phyloP scores from a whole-genome alignment of 129 eudicot genomes.

The carrot (Daucus carota) region DNA sequence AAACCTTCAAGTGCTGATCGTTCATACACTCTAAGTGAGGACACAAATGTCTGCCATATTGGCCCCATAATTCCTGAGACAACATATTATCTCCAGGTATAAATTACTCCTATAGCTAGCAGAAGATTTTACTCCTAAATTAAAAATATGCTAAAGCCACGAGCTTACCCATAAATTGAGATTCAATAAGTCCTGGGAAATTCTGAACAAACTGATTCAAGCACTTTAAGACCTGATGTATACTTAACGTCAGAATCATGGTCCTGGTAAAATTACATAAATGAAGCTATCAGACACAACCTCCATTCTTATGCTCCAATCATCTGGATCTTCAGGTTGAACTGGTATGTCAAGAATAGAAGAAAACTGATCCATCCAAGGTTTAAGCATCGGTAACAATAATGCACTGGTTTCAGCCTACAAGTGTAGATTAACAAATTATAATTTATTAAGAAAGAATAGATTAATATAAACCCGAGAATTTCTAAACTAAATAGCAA shows the following conservation, averaged over 20 bases:
- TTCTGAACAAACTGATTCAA: slow-evolving; percentile 81
- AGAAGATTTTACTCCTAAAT: not conserved
- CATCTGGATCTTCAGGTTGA: slow-evolving; percentile 96
- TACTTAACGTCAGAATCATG: slow-evolving; percentile 12
- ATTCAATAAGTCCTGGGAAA: slow-evolving; percentile 63
- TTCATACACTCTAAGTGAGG: slow-evolving; percentile 68
- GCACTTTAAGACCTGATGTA: slow-evolving; percentile 81
- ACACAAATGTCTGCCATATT: slow-evolving; percentile 88
- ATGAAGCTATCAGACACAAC: slow-evolving; percentile 26
- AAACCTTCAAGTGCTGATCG: slow-evolving; percentile 73
- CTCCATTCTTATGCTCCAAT: slow-evolving; percentile 98
- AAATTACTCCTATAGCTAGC: slow-evolving; percentile 1
- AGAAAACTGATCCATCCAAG: slow-evolving; percentile 84
- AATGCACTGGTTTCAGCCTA: slow-evolving; percentile 72
- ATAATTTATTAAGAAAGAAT: slow-evolving; percentile 11
- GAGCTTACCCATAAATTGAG: slow-evolving; percentile 56
- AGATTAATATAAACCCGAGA: slow-evolving; percentile 1
- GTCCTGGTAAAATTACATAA: slow-evolving; percentile 7
- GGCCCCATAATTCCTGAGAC: slow-evolving; percentile 72
- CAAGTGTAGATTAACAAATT: slow-evolving; percentile 5
- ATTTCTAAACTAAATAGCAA: not conserved
- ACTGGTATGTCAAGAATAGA: slow-evolving; percentile 56
- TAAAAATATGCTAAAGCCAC: slow-evolving; percentile 4
- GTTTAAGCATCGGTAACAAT: slow-evolving; percentile 65
- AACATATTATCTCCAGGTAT: slow-evolving; percentile 6